These are phyloP conservation scores for Aschersonia sp. DNA, from an alignment of 2,329 filamentous ascomycete genomes.

Conservation along the genomic window DNA sequence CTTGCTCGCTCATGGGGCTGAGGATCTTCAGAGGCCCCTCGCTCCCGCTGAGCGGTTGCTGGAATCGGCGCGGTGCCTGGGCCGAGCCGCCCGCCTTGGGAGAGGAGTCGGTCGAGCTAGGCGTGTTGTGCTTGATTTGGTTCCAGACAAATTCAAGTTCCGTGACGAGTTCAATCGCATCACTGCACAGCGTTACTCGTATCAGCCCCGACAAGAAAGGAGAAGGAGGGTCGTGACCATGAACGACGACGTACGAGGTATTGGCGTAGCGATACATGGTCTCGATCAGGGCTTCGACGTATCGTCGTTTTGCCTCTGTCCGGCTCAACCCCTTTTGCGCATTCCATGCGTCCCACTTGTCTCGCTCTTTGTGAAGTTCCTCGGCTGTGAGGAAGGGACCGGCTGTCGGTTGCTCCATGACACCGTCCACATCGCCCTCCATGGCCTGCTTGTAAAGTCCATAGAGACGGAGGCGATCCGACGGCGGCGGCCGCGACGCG, in stretches of 20 bases:
- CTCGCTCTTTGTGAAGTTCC: conserved; percentile 43
- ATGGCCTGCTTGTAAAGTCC: conserved; percentile 98
- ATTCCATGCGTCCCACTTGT: conserved; percentile 93
- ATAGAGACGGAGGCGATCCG: conserved; percentile 82
- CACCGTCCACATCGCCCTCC: conserved; percentile 91
- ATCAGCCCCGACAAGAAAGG: background rate
- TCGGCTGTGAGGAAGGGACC: conserved; percentile 31
- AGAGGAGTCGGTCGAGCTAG: conserved; percentile 44
- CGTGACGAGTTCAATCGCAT: conserved; percentile 73
- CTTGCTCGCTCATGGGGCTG: conserved; percentile 74
- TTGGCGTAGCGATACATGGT: conserved; percentile 96
- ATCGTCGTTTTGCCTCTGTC: conserved; percentile 86
- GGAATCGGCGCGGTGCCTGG: conserved; percentile 24
- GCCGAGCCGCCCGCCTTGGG: conserved; percentile 27
- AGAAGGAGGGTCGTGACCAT: background rate
- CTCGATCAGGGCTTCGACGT: conserved; percentile 86
- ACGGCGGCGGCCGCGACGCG: conserved; percentile 70
- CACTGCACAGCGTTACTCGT: conserved; percentile 25
- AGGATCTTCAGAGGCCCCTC: conserved; percentile 53
- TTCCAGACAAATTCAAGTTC: conserved; percentile 99
- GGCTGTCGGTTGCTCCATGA: conserved; percentile 67
- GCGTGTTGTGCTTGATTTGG: conserved; percentile 79
- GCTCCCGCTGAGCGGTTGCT: conserved; percentile 31
- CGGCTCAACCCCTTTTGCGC: conserved; percentile 67
- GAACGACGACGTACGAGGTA: conserved; percentile 43